phyloP scores from a whole-genome alignment of 2,329 filamentous ascomycete species.

The Rachicladosporium sp. region DNA sequence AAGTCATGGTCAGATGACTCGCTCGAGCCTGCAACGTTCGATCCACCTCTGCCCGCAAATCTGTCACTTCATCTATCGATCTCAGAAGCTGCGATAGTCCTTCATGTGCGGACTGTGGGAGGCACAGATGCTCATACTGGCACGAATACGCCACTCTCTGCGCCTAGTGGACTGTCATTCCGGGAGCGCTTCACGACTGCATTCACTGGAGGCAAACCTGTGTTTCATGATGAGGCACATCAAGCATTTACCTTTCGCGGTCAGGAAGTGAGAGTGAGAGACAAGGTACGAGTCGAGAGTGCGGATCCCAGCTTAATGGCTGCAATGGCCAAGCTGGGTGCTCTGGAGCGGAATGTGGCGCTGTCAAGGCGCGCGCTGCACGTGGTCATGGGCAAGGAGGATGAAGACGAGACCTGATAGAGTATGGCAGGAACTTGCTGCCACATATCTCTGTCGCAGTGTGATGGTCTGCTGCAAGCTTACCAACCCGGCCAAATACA shows the following conservation, averaged over 20 bases:
- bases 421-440: neutral
- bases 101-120: constrained; percentile 61
- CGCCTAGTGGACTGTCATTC: constrained; percentile 44
- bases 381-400: constrained; percentile 61
- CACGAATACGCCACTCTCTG: constrained; percentile 26
- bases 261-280: constrained; percentile 69
- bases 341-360: constrained; percentile 60
- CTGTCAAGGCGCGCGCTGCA: constrained; percentile 60
- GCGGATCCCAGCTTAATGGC: constrained; percentile 79
- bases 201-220: constrained; percentile 29
- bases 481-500: neutral
- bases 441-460: too few relatives aligned
- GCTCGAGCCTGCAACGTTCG: constrained; percentile 41
- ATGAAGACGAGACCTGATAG: constrained; percentile 13
- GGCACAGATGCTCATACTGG: constrained; percentile 19
- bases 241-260: constrained; percentile 58
- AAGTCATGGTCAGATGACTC: constrained; percentile 45
- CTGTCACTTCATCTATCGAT: constrained; percentile 57
- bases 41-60: constrained; percentile 49
- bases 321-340: constrained; percentile 69
- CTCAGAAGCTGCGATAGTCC: constrained; percentile 42
- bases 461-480: too few relatives aligned
- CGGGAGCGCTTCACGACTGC: constrained; percentile 42
- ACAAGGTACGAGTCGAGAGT: constrained; percentile 80
- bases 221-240: constrained; percentile 54